phyloP scores from a whole-genome alignment of 2,329 filamentous ascomycete species.

The Hymenoscyphus salicellus region DNA sequence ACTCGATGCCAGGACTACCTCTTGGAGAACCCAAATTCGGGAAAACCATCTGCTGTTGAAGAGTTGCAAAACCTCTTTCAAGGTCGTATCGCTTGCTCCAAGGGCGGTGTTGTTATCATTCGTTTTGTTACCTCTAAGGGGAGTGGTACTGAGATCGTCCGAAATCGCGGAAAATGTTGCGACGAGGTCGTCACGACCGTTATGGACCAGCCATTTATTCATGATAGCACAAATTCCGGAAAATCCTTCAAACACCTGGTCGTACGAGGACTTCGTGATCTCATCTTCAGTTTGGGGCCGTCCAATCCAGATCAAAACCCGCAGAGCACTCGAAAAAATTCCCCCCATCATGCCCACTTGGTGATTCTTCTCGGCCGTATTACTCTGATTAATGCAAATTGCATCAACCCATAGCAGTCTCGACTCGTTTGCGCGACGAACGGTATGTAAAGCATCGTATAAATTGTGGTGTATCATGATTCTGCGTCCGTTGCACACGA shows the following conservation, averaged over 20 bases:
- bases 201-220: not conserved
- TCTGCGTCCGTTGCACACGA: not conserved
- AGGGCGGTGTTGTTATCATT: not conserved
- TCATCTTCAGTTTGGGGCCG: not conserved
- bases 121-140: not conserved
- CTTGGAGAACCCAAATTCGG: not conserved
- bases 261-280: not conserved
- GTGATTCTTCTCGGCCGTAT: not conserved
- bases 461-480: not conserved
- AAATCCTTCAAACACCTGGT: not conserved
- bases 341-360: slow-evolving; percentile 8
- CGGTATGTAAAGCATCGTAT: not conserved
- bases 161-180: not conserved
- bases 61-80: not conserved
- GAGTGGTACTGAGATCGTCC: not conserved
- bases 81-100: not conserved
- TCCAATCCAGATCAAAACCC: slow-evolving; percentile 6
- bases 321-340: not conserved
- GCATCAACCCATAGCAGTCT: slow-evolving; percentile 1
- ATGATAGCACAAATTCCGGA: not conserved
- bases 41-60: not conserved
- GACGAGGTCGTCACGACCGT: not conserved
- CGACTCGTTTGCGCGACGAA: not conserved
- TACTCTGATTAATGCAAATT: slow-evolving; percentile 7
- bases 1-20: not conserved